Percentiles rank a stretch among this genome's conserved stretches.
Conservation (phyloP, 225 moss, liverwort and hornwort species). For the Polytrichum commune region DNA sequence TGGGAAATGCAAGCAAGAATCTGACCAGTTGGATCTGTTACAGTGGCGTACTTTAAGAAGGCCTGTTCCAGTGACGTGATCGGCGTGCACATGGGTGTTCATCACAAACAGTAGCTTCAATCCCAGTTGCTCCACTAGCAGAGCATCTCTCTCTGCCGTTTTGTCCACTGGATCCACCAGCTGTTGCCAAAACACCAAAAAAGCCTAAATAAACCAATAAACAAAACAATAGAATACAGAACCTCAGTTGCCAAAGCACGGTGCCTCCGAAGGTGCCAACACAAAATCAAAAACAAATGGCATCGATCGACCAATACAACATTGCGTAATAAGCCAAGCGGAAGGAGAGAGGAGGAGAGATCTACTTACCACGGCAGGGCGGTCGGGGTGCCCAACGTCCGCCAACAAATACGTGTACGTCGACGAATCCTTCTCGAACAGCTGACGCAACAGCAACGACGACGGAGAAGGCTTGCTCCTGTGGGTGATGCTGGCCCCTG, state of each 20-base stretch:
- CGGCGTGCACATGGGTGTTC: slow-evolving; percentile 94
- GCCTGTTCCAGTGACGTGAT: slow-evolving; percentile 93
- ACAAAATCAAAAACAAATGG: too few relatives aligned
- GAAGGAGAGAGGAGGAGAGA: too few relatives aligned
- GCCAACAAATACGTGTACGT: slow-evolving; percentile 90
- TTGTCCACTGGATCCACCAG: slow-evolving; percentile 89
- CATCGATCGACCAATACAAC: too few relatives aligned
- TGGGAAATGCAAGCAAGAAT: slow-evolving; percentile 23
- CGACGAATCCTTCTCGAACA: slow-evolving; percentile 94
- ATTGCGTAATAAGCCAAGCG: too few relatives aligned
- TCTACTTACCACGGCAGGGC: slow-evolving; percentile 72
- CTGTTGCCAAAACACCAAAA: slow-evolving; percentile 26
- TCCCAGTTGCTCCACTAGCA: slow-evolving; percentile 74
- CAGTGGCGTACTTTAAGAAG: slow-evolving; percentile 69
- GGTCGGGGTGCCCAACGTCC: slow-evolving; percentile 72
- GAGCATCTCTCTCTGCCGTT: slow-evolving; percentile 71
- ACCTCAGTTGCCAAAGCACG: too few relatives aligned
- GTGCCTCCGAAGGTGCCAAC: too few relatives aligned
- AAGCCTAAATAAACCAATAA: too few relatives aligned
- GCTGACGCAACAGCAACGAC: slow-evolving; percentile 76
- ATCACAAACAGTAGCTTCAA: slow-evolving; percentile 81
- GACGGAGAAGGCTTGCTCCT: slow-evolving; percentile 12
- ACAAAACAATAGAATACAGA: too few relatives aligned
- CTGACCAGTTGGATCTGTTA: slow-evolving; percentile 21
- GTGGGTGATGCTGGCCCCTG: slow-evolving; percentile 16